phyloP scores from a whole-genome alignment of 2,329 filamentous ascomycete genomes.

The Albifimbria verrucaria region DNA sequence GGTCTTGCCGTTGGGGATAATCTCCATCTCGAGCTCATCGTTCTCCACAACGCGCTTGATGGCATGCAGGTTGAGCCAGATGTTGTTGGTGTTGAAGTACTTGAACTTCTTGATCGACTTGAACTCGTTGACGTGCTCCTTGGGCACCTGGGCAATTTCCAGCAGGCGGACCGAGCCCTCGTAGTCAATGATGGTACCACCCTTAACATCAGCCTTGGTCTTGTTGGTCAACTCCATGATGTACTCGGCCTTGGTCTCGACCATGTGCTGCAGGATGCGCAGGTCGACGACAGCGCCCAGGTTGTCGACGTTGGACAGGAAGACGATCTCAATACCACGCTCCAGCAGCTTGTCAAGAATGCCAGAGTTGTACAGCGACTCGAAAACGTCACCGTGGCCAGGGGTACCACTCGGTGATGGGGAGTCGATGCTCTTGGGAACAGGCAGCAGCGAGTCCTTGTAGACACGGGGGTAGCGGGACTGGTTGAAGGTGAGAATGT shows the following conservation, averaged over 20 bases:
- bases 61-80: constrained; percentile 97
- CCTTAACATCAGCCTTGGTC: constrained; percentile 99
- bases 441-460: constrained; percentile 96
- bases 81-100: constrained; percentile 99
- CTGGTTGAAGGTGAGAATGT: constrained; percentile 99
- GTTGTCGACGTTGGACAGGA: constrained; percentile 99
- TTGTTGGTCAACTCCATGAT: constrained; percentile 99
- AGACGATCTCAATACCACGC: constrained; percentile 94
- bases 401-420: constrained; percentile 98
- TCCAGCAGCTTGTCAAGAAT: constrained; percentile 95
- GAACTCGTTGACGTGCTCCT: constrained; percentile 99
- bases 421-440: constrained; percentile 84
- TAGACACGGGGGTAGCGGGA: constrained; percentile 96
- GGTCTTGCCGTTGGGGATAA: constrained; percentile 98
- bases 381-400: constrained; percentile 98
- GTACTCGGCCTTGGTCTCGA: constrained; percentile 94
- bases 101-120: constrained; percentile 99
- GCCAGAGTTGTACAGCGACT: constrained; percentile 98
- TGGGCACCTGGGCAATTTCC: constrained; percentile 98
- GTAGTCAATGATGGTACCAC: constrained; percentile 99
- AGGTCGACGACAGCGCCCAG: constrained; percentile 96
- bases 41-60: constrained; percentile 99
- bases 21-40: constrained; percentile 98
- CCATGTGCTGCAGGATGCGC: constrained; percentile 98
- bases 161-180: constrained; percentile 94